Base-by-base conservation (phyloP, 306 rosid species). In the Fragaria vesca region DNA sequence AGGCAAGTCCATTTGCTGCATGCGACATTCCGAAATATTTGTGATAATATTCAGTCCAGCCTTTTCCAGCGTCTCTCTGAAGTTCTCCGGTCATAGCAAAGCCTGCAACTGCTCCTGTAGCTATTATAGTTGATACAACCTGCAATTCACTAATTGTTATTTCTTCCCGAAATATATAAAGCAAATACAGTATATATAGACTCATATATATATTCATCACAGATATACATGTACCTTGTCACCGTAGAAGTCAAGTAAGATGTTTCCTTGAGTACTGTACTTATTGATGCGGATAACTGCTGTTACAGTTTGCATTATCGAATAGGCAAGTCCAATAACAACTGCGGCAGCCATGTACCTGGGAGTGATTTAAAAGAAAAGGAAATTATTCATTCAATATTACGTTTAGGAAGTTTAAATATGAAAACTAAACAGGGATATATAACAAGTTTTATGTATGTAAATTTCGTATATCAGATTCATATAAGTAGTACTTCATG, bases 51-150 rank as follows among this genome's bases (percentile, higher is more conserved):
- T 24, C 32, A 43, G 10, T 51, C 57, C 48, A 28, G 0, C 8
- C 13, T 24, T 7, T 3, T 24, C 57, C 57, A 5, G 0, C 1
- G 1, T 2, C 2, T 11, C 34, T 58, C 34, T 76, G 74, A 52
- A 71, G 1, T 5, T 83, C 83, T 8, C 18, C 45, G 5, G 81
- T 77, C 17, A 58, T 70, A 12, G 75, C 83, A 60, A 81, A 66
- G 18, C 83, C 84, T 28, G 83, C 83, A 20, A 74, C 79, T 3
- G 79, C 48, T 32, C 77, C 82, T 0, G 82, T 69, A 1, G 80
- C 82, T 45, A 82, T 18, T 60, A 61, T 1, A 26, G 58, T 46
- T 17, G 82, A 78, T 1, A 82, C 8, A 36, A 78, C 62, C 80
- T 74, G 81, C 66, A 62, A 62, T 62, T 62, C 10, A 30, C 9